phyloP scores from a whole-genome alignment of 192 early-diverging fungal species.

The Linnemannia zychae region DNA sequence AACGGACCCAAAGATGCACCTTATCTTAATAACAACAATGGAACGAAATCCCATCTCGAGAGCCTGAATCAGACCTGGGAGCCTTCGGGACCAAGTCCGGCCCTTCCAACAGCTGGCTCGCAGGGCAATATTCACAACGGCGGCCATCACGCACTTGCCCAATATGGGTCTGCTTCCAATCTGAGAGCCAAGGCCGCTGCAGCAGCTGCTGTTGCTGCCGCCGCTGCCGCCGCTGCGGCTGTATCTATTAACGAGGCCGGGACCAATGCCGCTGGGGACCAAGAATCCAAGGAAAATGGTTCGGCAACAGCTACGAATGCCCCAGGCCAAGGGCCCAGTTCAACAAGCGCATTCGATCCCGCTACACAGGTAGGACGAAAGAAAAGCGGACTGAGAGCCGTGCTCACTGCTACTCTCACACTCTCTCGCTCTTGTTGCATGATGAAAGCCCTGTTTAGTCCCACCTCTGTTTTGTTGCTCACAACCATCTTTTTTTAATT shows the following conservation, averaged over 20 bases:
- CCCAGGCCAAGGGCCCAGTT: slow-evolving; percentile 26
- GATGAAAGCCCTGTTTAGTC: slow-evolving; percentile 7
- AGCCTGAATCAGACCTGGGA: slow-evolving; percentile 48
- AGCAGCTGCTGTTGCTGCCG: slow-evolving; percentile 17
- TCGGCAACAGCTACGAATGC: not conserved
- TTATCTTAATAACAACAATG: slow-evolving; percentile 35
- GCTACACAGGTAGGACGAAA: not conserved
- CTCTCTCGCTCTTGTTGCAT: not conserved
- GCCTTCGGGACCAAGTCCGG: slow-evolving; percentile 31
- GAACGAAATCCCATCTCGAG: slow-evolving; percentile 24
- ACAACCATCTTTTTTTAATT: slow-evolving; percentile 5
- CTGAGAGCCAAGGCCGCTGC: slow-evolving; percentile 36
- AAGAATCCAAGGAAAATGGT: slow-evolving; percentile 4
- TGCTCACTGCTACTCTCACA: not conserved
- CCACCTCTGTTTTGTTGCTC: not conserved
- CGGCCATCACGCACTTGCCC: slow-evolving; percentile 16
- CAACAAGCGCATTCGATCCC: slow-evolving; percentile 14
- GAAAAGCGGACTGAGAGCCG: not conserved
- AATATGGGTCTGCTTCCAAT: slow-evolving; percentile 47
- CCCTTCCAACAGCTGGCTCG: not conserved
- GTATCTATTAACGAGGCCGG: not conserved
- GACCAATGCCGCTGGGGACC: not conserved
- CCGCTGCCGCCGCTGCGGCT: not conserved
- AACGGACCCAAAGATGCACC: slow-evolving; percentile 55
- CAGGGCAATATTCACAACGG: not conserved